Evolutionary conservation across 192 early-diverging fungal species (phyloP).

Genomic region (Entophlyctis helioformis): DNA sequence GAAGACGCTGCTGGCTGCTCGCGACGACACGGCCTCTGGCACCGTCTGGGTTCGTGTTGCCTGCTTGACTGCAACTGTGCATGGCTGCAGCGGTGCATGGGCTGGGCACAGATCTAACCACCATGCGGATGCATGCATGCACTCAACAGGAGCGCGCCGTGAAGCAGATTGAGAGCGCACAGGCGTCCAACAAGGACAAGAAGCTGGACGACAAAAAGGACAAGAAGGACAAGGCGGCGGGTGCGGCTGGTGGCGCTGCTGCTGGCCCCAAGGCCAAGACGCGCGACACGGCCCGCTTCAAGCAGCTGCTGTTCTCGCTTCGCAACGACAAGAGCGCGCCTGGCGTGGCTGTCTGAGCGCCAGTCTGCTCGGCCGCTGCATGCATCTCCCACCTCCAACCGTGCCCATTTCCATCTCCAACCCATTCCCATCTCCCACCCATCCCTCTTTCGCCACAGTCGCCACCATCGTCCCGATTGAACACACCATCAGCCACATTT

Average conservation of each 20-base stretch:
- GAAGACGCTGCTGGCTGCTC: conserved; percentile 9
- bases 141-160: conserved; percentile 23
- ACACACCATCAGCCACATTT: no score
- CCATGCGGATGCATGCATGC: not conserved
- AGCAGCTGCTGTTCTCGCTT: conserved; percentile 30
- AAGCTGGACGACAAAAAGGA: conserved; percentile 20
- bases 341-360: conserved; percentile 7
- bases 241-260: no score
- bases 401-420: no score
- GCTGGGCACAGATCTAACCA: not conserved
- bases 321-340: conserved; percentile 28
- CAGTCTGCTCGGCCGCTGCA: no score
- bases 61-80: not conserved
- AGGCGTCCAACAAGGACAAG: conserved; percentile 3
- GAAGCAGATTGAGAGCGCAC: conserved; percentile 24
- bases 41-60: conserved; percentile 32
- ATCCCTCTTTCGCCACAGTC: no score
- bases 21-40: conserved; percentile 17
- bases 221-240: conserved; percentile 3
- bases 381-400: no score
- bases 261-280: conserved; percentile 12
- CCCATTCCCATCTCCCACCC: no score
- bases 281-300: conserved; percentile 33
- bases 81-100: not conserved
- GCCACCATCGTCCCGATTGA: no score